Conservation (phyloP, 2,329 filamentous ascomycete genomes). For the Fusarium coffeatum region DNA sequence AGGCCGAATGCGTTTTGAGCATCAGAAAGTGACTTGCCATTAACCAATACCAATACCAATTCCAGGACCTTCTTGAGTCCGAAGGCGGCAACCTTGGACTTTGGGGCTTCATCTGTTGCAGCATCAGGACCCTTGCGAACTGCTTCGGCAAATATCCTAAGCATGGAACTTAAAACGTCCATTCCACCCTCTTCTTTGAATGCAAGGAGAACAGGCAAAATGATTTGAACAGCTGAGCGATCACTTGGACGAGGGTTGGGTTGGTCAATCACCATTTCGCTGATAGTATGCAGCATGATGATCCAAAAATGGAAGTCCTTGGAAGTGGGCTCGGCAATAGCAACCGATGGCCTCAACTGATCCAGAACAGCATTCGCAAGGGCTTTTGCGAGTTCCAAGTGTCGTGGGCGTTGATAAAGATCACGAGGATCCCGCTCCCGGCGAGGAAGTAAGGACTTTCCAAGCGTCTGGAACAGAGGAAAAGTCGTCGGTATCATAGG, state of each 20-base stretch:
- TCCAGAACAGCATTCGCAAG: conserved; percentile 77
- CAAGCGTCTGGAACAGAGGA: conserved; percentile 85
- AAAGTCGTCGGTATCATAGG: conserved; percentile 84
- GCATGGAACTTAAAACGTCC: conserved; percentile 76
- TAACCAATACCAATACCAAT: conserved; percentile 81
- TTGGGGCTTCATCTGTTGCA: conserved; percentile 59
- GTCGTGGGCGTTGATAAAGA: conserved; percentile 63
- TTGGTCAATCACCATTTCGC: conserved; percentile 80
- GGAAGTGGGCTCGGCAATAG: conserved; percentile 59
- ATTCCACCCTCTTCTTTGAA: conserved; percentile 88
- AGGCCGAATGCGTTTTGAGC: conserved; percentile 69
- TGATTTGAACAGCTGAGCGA: conserved; percentile 64
- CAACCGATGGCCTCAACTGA: conserved; percentile 67
- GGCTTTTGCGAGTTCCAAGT: conserved; percentile 69
- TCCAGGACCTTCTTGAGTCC: conserved; percentile 85
- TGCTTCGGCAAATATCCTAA: conserved; percentile 69
- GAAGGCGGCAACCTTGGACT: conserved; percentile 62
- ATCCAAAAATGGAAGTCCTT: conserved; percentile 85
- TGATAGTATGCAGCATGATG: conserved; percentile 80
- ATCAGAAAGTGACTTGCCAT: conserved; percentile 83
- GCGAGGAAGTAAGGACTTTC: conserved; percentile 81
- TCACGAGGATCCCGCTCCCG: conserved; percentile 71
- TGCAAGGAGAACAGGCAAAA: conserved; percentile 83
- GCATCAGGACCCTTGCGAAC: conserved; percentile 53
- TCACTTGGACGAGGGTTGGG: conserved; percentile 60